These are phyloP conservation scores for Pleurozium schreberi DNA, from an alignment of 225 moss, liverwort and hornwort genomes.

Conservation along the genomic window DNA sequence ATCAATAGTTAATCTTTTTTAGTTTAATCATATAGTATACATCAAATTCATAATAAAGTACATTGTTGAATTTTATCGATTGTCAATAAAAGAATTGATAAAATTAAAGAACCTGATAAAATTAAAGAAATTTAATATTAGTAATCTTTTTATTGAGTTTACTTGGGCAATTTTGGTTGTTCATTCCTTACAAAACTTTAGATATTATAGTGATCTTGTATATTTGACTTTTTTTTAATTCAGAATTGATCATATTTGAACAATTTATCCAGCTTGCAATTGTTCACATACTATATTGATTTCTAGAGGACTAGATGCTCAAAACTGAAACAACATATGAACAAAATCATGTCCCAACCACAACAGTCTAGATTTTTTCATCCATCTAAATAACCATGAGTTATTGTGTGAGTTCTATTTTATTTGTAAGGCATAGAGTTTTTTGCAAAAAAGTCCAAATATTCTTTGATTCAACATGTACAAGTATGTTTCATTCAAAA, in stretches of 20 bases:
- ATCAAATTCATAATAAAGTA: neutral
- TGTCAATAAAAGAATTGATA: too few species aligned
- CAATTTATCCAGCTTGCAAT: neutral
- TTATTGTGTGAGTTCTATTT: too few species aligned
- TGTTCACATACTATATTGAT: too few species aligned
- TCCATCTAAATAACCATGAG: neutral
- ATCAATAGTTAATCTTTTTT: fast-evolving
- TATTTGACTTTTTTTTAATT: neutral
- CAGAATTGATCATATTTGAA: neutral
- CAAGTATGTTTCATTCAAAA: neutral
- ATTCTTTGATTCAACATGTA: too few species aligned
- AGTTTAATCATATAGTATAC: too few species aligned
- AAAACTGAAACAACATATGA: neutral
- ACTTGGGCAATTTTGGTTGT: neutral
- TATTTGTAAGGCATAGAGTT: neutral
- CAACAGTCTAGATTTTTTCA: neutral
- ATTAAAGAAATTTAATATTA: too few species aligned
- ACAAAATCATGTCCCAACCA: too few species aligned
- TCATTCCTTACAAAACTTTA: neutral
- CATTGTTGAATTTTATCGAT: neutral
- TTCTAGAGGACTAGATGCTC: neutral
- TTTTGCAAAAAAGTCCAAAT: too few species aligned
- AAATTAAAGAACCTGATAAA: too few species aligned
- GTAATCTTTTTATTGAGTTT: neutral
- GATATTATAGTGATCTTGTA: neutral